Evolutionary conservation across 1,284 basidiomycete species (phyloP).

Genomic region (Melampsora medusae): DNA sequence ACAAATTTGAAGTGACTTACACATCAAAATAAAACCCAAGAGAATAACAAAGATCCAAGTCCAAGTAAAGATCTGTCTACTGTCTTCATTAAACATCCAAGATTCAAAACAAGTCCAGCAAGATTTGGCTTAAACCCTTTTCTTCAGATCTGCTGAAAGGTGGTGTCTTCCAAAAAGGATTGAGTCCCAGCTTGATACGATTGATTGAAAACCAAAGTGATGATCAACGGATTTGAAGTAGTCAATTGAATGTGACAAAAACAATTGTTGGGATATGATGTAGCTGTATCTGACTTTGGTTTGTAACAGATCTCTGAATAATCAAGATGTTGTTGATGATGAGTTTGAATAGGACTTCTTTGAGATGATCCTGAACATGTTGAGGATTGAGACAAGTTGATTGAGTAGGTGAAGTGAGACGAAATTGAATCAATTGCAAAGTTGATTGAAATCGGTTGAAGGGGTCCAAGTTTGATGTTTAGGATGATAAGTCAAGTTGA

Average conservation of each 20-base stretch:
- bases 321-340: background rate
- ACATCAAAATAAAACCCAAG: slow-evolving; percentile 5
- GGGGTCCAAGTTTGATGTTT: background rate
- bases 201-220: background rate
- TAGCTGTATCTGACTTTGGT: background rate
- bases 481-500: background rate
- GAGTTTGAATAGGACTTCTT: background rate
- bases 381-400: background rate
- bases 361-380: background rate
- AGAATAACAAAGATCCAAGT: slow-evolving; percentile 24
- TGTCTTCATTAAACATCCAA: slow-evolving; percentile 86
- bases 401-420: background rate
- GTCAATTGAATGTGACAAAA: background rate
- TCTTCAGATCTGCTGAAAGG: slow-evolving; percentile 35
- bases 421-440: background rate
- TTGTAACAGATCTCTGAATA: background rate
- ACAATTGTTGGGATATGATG: slow-evolving; percentile 6
- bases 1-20: slow-evolving; percentile 13
- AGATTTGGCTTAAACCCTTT: slow-evolving; percentile 16
- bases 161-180: background rate
- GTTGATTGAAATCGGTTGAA: slow-evolving; percentile 1
- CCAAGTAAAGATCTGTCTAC: slow-evolving; percentile 15
- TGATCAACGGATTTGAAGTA: background rate
- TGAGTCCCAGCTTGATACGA: slow-evolving; percentile 17
- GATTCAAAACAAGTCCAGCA: slow-evolving; percentile 57